These are phyloP conservation scores for Colletotrichum chlorophyti DNA, from an alignment of 2,329 filamentous ascomycete genomes.

Conservation along the genomic window DNA sequence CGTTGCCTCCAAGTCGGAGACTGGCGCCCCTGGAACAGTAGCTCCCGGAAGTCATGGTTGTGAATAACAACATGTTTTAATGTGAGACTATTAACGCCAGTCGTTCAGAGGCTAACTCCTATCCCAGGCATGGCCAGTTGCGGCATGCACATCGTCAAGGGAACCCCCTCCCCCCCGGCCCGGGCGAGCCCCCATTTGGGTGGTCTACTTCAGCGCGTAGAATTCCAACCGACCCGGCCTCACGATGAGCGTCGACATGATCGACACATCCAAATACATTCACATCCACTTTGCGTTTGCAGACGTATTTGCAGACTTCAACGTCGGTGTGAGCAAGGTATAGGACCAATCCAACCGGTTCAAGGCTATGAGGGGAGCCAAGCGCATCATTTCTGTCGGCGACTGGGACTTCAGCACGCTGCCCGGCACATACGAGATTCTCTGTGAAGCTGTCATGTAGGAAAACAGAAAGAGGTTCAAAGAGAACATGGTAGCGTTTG, in stretches of 20 bases:
- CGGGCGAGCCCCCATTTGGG: conserved; percentile 4
- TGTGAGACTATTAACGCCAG: too few relatives aligned
- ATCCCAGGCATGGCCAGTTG: conserved; percentile 49
- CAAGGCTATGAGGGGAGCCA: conserved; percentile 31
- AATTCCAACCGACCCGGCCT: conserved; percentile 39
- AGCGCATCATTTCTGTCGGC: conserved; percentile 49
- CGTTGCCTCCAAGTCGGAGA: conserved; percentile 34
- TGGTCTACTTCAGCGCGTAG: conserved; percentile 45
- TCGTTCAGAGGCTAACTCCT: too few relatives aligned
- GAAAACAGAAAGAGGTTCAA: conserved; percentile 46
- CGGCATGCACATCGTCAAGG: conserved; percentile 40
- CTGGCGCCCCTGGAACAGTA: conserved; percentile 45
- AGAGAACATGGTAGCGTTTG: conserved; percentile 44
- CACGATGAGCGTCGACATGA: conserved; percentile 32
- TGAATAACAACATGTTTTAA: too few relatives aligned
- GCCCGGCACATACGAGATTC: conserved; percentile 42
- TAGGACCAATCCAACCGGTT: conserved; percentile 39
- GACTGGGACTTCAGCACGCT: conserved; percentile 51
- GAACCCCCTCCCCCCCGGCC: conserved; percentile 30
- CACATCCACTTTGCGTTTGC: conserved; percentile 43
- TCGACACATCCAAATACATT: conserved; percentile 28
- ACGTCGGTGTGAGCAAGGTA: conserved; percentile 32
- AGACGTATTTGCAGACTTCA: conserved; percentile 32
- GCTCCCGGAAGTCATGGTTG: conserved; percentile 40
- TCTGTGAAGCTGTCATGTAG: conserved; percentile 40